Evolutionary conservation across 2,329 filamentous ascomycete genomes (phyloP), one percentile per base, ranked within the genome.

Genomic region (Teratosphaeria viscida): DNA sequence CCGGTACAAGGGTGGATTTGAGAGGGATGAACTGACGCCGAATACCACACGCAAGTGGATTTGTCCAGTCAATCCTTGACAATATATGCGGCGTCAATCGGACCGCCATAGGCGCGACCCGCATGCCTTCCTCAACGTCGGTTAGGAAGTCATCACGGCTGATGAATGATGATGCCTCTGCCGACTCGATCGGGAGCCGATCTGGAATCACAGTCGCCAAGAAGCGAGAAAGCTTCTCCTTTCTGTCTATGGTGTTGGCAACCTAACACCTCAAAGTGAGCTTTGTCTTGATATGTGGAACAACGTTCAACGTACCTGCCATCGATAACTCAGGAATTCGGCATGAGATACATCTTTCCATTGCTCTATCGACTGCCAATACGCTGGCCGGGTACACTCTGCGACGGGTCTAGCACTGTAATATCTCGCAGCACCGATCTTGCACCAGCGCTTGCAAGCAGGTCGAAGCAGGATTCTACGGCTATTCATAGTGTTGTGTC

Each of bases 11-110:
- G 2, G 74, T 68, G 2, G 83, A 84, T 60, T 75, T 76, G 57
- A 84, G 71, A 0, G 83, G 83, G 3, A 86, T 73, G 64, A 85
- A 87, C 63, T 87, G 84, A 7, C 78, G 77, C 47, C 83, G 78
- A 26, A 86, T 75, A 1, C 84, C 83, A 60, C 86, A 83, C 54
- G 81, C 76, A 1, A 83, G 74, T 5, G 84, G 82, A 60, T 83
- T 76, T 0, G 69, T 66, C 84, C 84, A 87, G 66, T 87, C 74
- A 59, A 85, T 79, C 1, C 78, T 76, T 61, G 81, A 82, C 34
- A 86, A 70, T 4, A 85, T 75, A 62, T 87, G 82, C 1, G 84
- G 84, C 37, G 82, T 85, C 59, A 86, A 71, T 10, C 83, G 76
- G 47, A 85, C 76, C 0, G 82, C 76, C 84, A 87, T 86, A 2